These are phyloP conservation scores for Calonectria hongkongensis DNA, from an alignment of 2,329 filamentous ascomycete species.

Conservation along the genomic window DNA sequence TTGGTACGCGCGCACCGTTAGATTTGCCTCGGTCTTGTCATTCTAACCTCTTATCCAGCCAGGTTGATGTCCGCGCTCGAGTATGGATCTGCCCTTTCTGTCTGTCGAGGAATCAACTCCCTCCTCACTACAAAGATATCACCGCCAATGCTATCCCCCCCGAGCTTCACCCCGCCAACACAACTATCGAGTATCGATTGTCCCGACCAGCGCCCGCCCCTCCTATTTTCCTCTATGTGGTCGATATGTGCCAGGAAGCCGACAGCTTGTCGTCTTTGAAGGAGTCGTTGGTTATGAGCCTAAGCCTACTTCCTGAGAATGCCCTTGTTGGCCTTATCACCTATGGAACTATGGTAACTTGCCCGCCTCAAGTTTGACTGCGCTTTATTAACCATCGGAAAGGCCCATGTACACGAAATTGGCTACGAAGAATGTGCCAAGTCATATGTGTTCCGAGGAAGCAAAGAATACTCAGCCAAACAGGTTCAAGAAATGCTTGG, in stretches of 20 bases:
- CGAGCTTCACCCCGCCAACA: conserved; percentile 87
- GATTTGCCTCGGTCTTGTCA: background rate
- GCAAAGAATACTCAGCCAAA: conserved; percentile 98
- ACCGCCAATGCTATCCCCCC: conserved; percentile 88
- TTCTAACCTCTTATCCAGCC: conserved; percentile 68
- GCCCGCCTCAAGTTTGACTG: background rate
- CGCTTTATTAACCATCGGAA: conserved; percentile 49
- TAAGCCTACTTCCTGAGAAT: conserved; percentile 87
- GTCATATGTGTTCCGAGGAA: conserved; percentile 98
- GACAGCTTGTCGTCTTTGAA: conserved; percentile 89
- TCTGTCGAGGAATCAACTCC: conserved; percentile 87
- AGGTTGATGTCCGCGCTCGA: conserved; percentile 88
- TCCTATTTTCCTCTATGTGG: conserved; percentile 90
- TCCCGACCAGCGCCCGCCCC: conserved; percentile 88
- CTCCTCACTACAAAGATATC: conserved; percentile 93
- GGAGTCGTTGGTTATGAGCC: conserved; percentile 90
- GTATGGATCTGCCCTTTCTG: conserved; percentile 95
- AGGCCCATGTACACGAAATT: conserved; percentile 97
- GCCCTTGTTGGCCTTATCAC: conserved; percentile 89
- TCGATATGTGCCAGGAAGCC: conserved; percentile 92
- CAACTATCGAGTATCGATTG: conserved; percentile 92
- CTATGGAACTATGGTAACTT: conserved; percentile 90
- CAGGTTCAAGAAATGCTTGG: conserved; percentile 99
- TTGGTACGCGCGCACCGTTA: conserved; percentile 78
- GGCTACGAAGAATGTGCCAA: conserved; percentile 99